These are phyloP conservation scores for Alternaria gaisen DNA, from an alignment of 2,329 filamentous ascomycete genomes.

Conservation along the genomic window DNA sequence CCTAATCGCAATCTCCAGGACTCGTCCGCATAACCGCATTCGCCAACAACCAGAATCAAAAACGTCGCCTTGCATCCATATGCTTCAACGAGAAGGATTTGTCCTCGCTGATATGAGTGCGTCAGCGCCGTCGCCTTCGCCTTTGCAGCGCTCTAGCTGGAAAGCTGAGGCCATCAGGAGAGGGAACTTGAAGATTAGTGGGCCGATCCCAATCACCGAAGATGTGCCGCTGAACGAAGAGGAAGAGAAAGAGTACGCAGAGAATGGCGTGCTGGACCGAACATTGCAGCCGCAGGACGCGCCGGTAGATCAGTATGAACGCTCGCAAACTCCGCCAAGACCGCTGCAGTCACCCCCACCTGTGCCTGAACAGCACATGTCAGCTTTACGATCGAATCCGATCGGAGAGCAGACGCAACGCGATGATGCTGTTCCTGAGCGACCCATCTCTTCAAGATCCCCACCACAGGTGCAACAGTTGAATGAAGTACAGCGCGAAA, in stretches of 20 bases:
- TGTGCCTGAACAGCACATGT: constrained; percentile 16
- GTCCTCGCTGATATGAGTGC: constrained; percentile 44
- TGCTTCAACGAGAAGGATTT: constrained; percentile 46
- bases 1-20: constrained; percentile 33
- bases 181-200: constrained; percentile 51
- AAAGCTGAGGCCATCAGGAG: constrained; percentile 52
- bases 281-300: constrained; percentile 26
- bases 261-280: constrained; percentile 30
- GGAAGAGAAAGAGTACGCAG: constrained; percentile 44
- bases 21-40: constrained; percentile 28
- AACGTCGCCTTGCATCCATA: constrained; percentile 31
- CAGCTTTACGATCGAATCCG: constrained; percentile 25
- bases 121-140: constrained; percentile 30
- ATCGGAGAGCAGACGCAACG: constrained; percentile 14
- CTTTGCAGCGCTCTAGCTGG: constrained; percentile 48
- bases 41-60: constrained; percentile 19
- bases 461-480: constrained; percentile 35
- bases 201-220: constrained; percentile 51
- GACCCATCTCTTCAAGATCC: constrained; percentile 22
- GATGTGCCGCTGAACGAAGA: constrained; percentile 47
- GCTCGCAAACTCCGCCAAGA: constrained; percentile 24
- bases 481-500: constrained; percentile 37
- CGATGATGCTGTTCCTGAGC: constrained; percentile 15
- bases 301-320: constrained; percentile 21
- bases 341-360: constrained; percentile 23